Percentiles rank a stretch among this genome's conserved stretches.
phyloP scores from a whole-genome alignment of 2,329 filamentous ascomycete species.

The Hyphodiscus sp. region DNA sequence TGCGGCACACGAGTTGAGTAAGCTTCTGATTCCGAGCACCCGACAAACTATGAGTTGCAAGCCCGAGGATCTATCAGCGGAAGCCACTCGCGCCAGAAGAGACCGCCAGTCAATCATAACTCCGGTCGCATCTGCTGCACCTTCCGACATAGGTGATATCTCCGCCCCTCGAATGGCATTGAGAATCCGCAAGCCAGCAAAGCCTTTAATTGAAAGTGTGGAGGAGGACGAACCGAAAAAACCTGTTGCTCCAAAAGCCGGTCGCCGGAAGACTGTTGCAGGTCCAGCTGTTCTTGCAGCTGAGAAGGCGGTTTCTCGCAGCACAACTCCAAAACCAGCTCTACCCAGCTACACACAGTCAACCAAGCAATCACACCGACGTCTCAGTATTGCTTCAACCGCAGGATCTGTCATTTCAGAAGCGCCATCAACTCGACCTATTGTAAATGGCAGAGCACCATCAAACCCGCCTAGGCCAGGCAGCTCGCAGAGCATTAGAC shows the following conservation, averaged over 20 bases:
- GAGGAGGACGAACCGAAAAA: conserved; percentile 43
- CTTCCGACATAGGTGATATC: conserved; percentile 22
- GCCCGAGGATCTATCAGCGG: conserved; percentile 70
- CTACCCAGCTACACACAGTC: conserved; percentile 19
- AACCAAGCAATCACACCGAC: conserved; percentile 28
- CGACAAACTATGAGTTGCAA: conserved; percentile 71
- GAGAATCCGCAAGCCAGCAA: conserved; percentile 60
- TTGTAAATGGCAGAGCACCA: conserved; percentile 14
- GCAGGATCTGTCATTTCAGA: conserved; percentile 28
- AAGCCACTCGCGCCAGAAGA: conserved; percentile 54
- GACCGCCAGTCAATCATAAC: conserved; percentile 56
- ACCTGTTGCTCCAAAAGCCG: conserved; percentile 27
- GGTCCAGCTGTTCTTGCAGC: conserved; percentile 41
- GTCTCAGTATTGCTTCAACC: conserved; percentile 40
- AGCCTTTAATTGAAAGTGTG: conserved; percentile 43
- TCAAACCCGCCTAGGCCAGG: conserved; percentile 32
- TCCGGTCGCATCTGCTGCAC: conserved; percentile 29
- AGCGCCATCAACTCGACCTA: conserved; percentile 11
- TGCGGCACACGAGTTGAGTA: conserved; percentile 77
- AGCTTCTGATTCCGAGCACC: conserved; percentile 70
- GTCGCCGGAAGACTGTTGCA: conserved; percentile 56
- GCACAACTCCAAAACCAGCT: conserved; percentile 27
- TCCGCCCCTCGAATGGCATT: conserved; percentile 62
- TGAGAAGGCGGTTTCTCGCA: conserved; percentile 32
- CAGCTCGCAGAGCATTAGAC: conserved; percentile 37